Evolutionary conservation across 2,329 filamentous ascomycete species (phyloP).

Genomic region (Fusarium robinianum): DNA sequence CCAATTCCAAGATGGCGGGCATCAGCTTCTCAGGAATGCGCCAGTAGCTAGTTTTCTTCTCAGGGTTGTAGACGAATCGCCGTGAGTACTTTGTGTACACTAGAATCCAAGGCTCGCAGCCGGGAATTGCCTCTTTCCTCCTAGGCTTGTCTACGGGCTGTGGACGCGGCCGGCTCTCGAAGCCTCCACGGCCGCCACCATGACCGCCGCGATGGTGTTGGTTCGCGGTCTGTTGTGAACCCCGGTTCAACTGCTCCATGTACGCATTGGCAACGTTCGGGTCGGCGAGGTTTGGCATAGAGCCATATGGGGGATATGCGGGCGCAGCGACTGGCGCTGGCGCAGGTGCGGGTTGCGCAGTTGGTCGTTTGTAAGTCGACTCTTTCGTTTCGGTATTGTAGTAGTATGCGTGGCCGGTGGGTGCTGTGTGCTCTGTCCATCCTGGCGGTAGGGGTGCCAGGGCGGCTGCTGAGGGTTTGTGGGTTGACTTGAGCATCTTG

Average conservation of each 20-base stretch:
- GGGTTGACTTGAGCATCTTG: slow-evolving; percentile 76
- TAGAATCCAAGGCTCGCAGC: slow-evolving; percentile 83
- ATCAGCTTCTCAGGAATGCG: slow-evolving; percentile 87
- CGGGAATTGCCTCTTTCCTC: slow-evolving; percentile 77
- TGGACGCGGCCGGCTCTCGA: slow-evolving; percentile 64
- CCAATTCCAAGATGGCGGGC: slow-evolving; percentile 73
- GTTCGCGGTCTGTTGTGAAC: slow-evolving; percentile 43
- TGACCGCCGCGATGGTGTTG: slow-evolving; percentile 39
- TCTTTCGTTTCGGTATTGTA: slow-evolving; percentile 81
- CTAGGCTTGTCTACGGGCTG: slow-evolving; percentile 80
- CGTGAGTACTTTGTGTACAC: slow-evolving; percentile 91
- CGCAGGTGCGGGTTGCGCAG: slow-evolving; percentile 26
- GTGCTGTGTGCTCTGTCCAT: slow-evolving; percentile 94
- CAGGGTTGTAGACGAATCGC: slow-evolving; percentile 86
- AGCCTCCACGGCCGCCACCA: slow-evolving; percentile 50
- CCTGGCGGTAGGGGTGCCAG: slow-evolving; percentile 70
- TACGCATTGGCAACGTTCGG: slow-evolving; percentile 64
- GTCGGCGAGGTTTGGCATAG: slow-evolving; percentile 52
- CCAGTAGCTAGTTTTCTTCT: slow-evolving; percentile 91
- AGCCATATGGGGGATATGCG: slow-evolving; percentile 33
- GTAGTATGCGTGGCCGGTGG: slow-evolving; percentile 85
- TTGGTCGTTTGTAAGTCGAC: slow-evolving; percentile 85
- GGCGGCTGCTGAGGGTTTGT: slow-evolving; percentile 59
- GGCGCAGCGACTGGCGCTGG: slow-evolving; percentile 40
- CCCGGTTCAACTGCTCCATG: slow-evolving; percentile 57